Conservation (phyloP, 73 alveolate species). For the Durusdinium trenchii region DNA sequence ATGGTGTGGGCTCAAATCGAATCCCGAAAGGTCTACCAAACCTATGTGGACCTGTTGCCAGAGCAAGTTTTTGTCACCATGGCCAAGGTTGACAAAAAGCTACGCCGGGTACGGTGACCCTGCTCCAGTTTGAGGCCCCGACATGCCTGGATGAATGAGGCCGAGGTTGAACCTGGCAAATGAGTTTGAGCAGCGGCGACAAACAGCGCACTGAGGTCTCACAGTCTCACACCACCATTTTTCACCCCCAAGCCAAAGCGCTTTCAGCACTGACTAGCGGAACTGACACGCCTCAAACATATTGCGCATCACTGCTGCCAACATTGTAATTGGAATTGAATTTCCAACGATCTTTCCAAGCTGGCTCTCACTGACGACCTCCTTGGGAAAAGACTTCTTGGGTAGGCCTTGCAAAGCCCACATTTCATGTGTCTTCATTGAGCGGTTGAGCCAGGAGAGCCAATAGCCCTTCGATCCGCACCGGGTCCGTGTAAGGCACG, state of each 20-base stretch:
- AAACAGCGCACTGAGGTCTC: not conserved
- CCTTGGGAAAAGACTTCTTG: not conserved
- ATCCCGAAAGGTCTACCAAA: not conserved
- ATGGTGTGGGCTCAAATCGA: slow-evolving; percentile 36
- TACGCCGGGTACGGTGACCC: not conserved
- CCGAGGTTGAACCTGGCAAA: not conserved
- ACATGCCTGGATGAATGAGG: not conserved
- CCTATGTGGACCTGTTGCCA: slow-evolving; percentile 25
- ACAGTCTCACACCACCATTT: not conserved
- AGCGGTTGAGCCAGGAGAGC: not conserved
- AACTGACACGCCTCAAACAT: not conserved
- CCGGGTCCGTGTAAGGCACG: slow-evolving; percentile 17
- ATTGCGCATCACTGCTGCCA: not conserved
- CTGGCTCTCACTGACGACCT: not conserved
- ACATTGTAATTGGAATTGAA: not conserved
- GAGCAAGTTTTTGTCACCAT: not conserved
- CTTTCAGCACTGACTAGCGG: not conserved
- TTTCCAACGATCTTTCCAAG: slow-evolving; percentile 28
- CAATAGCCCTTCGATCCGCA: not conserved
- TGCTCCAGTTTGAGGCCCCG: not conserved
- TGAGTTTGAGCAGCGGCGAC: not conserved
- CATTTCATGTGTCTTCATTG: not conserved
- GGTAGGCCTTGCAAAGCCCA: slow-evolving; percentile 1
- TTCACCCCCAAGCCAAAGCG: not conserved
- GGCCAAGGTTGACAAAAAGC: not conserved